Evolutionary conservation across 257 asterid genomes (phyloP), one percentile per base, ranked within the genome.

Genomic region (Scutellaria baicalensis): DNA sequence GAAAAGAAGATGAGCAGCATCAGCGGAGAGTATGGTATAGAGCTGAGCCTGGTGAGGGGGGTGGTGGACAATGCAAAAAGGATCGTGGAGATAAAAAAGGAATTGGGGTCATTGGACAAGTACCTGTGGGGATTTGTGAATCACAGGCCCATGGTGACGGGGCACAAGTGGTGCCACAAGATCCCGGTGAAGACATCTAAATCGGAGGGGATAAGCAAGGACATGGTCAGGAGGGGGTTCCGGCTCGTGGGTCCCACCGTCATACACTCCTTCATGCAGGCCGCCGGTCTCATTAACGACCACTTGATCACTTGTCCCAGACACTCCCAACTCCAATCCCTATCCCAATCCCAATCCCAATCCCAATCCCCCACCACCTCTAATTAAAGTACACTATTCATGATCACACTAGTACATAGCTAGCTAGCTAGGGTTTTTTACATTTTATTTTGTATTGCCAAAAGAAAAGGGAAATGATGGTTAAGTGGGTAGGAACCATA

Each of bases 211-310:
- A 88, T 90, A 47, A 90, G 97, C 87, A 90, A 90, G 78, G 93
- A 88, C 84, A 85, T 86, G 97, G 93, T 90, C 59, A 77, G 74
- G 64, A 86, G 93, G 51, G 97, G 97, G 0, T 86, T 90, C 82
- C 82, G 97, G n/a, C 82, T 76, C 10, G 95, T 88, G 36, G 97
- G 97, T 3, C 95, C 95, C 21, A 88, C 91, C 2, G 93, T 88
- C 5, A 79, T 90, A 45, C 88, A 86, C 84, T 90, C 97, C 33
- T 88, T 90, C 86, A 88, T 90, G 95, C 95, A 90, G 76, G 97
- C 95, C 0, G 91, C 90, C 21, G 97, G 97, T 39, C 93, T 90
- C 66, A 88, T 90, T 76, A 90, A 88, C 73, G 95, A 90, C 87
- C 97, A 90, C 73, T 68, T 90, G 18, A 71, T 82, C 80, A 80